Percentiles rank a stretch among this genome's conserved stretches.
phyloP scores from a whole-genome alignment of 768 basidiomycete species.

The Roridomyces roridus region DNA sequence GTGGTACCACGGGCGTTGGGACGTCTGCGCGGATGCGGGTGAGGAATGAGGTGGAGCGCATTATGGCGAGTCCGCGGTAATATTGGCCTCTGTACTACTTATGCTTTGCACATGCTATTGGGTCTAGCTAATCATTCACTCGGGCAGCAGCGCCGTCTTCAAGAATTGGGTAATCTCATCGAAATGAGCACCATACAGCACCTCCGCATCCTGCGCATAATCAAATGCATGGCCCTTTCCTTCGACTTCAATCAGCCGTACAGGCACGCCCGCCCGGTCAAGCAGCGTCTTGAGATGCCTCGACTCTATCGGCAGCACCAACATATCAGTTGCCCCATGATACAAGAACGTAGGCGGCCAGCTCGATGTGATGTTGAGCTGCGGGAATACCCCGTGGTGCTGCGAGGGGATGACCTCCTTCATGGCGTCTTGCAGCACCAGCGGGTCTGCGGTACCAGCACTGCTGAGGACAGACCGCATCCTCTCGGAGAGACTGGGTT shows the following conservation, averaged over 20 bases:
- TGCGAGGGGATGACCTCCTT: constrained; percentile 36
- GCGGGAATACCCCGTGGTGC: constrained; percentile 52
- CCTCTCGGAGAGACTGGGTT: constrained; percentile 51
- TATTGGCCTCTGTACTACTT: no score
- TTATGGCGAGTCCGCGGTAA: constrained; percentile 42
- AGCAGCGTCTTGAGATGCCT: constrained; percentile 41
- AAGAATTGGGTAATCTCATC: constrained; percentile 41
- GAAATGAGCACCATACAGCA: constrained; percentile 34
- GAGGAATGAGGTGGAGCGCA: constrained; percentile 69
- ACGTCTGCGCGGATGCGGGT: constrained; percentile 68
- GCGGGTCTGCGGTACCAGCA: constrained; percentile 1
- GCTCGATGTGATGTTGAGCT: constrained; percentile 42
- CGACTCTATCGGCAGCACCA: constrained; percentile 50
- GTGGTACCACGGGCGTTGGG: constrained; percentile 66
- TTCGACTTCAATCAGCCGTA: constrained; percentile 42
- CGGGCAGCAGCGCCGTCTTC: constrained; percentile 25
- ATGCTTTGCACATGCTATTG: no score
- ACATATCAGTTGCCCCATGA: constrained; percentile 57
- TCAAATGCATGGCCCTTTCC: constrained; percentile 65
- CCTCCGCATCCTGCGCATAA: constrained; percentile 51
- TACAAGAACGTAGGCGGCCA: constrained; percentile 58
- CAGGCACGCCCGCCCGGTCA: constrained; percentile 39
- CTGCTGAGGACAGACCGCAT: constrained; percentile 39
- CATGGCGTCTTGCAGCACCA: constrained; percentile 16
- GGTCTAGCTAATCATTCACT: no score